These are phyloP conservation scores for Neonectria hederae DNA, from an alignment of 2,329 filamentous ascomycete species.

Conservation along the genomic window DNA sequence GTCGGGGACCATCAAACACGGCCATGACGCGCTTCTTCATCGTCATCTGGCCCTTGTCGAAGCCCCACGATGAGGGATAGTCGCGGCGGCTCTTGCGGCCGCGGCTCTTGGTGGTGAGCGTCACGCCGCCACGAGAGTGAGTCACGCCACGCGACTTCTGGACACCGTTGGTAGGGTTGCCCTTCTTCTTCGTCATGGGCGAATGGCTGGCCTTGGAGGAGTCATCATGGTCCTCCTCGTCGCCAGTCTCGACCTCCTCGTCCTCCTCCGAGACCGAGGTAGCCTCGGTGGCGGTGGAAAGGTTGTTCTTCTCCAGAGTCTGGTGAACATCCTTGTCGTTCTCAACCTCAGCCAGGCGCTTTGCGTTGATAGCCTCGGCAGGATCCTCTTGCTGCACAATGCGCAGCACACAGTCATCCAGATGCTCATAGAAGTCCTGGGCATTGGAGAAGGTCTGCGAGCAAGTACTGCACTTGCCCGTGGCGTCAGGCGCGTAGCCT, in stretches of 20 bases:
- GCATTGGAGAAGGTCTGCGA: conserved; percentile 89
- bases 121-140: conserved; percentile 78
- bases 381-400: conserved; percentile 78
- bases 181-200: conserved; percentile 62
- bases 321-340: conserved; percentile 69
- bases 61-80: conserved; percentile 94
- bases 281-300: conserved; percentile 57
- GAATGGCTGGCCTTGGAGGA: conserved; percentile 57
- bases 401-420: conserved; percentile 79
- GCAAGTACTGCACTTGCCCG: conserved; percentile 96
- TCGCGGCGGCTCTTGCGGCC: conserved; percentile 92
- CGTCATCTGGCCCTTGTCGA: conserved; percentile 91
- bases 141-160: conserved; percentile 79
- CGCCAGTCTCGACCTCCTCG: conserved; percentile 59
- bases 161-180: conserved; percentile 64
- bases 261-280: conserved; percentile 61
- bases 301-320: conserved; percentile 71
- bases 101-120: conserved; percentile 64
- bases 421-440: conserved; percentile 98
- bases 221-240: conserved; percentile 62
- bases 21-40: conserved; percentile 98
- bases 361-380: conserved; percentile 73
- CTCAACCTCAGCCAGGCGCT: conserved; percentile 72
- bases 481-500: conserved; percentile 78
- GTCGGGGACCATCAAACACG: conserved; percentile 87